phyloP scores from a whole-genome alignment of 352 stramenopile species.

The Phytophthora pistaciae region DNA sequence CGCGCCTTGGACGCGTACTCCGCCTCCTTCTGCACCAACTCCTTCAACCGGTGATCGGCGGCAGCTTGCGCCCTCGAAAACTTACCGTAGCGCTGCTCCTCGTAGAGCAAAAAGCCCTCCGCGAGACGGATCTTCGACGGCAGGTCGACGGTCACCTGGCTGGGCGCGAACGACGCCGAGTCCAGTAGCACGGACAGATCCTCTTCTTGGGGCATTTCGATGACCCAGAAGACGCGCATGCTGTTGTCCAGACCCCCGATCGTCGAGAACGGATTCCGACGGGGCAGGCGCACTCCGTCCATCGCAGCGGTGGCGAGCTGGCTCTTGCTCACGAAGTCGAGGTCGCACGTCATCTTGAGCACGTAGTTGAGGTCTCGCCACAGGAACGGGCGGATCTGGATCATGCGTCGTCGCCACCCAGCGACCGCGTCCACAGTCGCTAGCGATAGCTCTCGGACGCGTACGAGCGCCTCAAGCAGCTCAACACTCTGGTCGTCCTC shows the following conservation, averaged over 20 bases:
- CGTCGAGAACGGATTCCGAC: constrained; percentile 79
- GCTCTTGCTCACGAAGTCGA: constrained; percentile 83
- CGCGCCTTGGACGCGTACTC: constrained; percentile 62
- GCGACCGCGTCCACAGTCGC: constrained; percentile 66
- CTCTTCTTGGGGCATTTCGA: constrained; percentile 62
- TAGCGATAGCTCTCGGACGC: constrained; percentile 57
- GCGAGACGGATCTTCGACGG: constrained; percentile 61
- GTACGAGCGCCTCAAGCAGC: constrained; percentile 59
- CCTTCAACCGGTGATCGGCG: constrained; percentile 58
- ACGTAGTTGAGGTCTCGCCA: constrained; percentile 77
- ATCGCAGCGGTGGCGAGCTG: constrained; percentile 58
- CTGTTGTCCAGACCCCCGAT: constrained; percentile 74
- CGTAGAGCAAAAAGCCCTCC: constrained; percentile 67
- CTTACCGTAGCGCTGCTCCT: constrained; percentile 59
- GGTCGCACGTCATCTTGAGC: constrained; percentile 70
- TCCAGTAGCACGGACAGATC: constrained; percentile 69
- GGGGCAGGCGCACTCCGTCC: constrained; percentile 59
- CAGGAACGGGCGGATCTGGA: constrained; percentile 62
- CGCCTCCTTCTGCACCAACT: constrained; percentile 68
- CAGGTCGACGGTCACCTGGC: constrained; percentile 43
- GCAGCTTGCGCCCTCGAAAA: constrained; percentile 41
- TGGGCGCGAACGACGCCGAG: constrained; percentile 51
- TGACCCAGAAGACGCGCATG: constrained; percentile 61
- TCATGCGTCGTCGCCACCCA: constrained; percentile 69
- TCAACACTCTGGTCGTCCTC: constrained; percentile 50